Percentiles rank a stretch among this genome's conserved stretches.
Evolutionary conservation across 2,329 filamentous ascomycete species (phyloP).

Genomic region (Aureobasidium mangrovei): DNA sequence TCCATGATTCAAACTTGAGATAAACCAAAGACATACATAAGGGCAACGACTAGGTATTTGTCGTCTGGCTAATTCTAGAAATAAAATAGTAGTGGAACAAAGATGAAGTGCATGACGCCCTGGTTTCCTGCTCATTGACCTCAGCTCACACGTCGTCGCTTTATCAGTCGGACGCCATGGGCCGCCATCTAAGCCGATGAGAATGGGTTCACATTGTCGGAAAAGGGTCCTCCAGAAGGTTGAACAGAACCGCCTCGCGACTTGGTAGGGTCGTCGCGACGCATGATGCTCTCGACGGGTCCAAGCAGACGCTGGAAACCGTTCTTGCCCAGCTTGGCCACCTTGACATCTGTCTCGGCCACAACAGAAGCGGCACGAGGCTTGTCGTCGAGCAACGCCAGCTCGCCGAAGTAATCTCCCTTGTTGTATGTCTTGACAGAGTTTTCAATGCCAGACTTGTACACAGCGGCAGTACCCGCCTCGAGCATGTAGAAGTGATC

Average conservation of each 20-base stretch:
- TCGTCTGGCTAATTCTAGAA: slow-evolving; percentile 1
- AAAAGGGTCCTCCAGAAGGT: background rate
- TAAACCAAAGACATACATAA: slow-evolving; percentile 4
- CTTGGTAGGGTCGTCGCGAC: slow-evolving; percentile 57
- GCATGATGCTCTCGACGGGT: slow-evolving; percentile 89
- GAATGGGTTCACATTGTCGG: slow-evolving; percentile 6
- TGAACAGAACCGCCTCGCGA: slow-evolving; percentile 1
- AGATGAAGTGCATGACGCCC: background rate
- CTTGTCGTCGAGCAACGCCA: slow-evolving; percentile 86
- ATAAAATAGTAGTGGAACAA: background rate
- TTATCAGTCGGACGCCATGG: background rate
- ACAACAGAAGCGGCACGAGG: slow-evolving; percentile 85
- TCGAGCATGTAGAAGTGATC: slow-evolving; percentile 89
- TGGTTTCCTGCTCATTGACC: background rate
- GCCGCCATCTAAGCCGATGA: slow-evolving; percentile 5
- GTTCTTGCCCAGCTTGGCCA: slow-evolving; percentile 83
- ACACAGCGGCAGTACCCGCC: slow-evolving; percentile 75
- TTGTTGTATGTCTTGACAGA: slow-evolving; percentile 75
- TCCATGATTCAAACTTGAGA: background rate
- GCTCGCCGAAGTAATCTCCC: slow-evolving; percentile 94
- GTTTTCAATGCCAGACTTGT: slow-evolving; percentile 62
- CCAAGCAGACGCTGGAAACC: slow-evolving; percentile 91
- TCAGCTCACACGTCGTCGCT: slow-evolving; percentile 6
- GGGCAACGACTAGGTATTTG: background rate
- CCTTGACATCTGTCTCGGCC: slow-evolving; percentile 79